Percentiles rank a stretch among this genome's conserved stretches.
Evolutionary conservation across 1,139 yeast species (phyloP).

Genomic region (Kurtzmaniella quercitrusa): DNA sequence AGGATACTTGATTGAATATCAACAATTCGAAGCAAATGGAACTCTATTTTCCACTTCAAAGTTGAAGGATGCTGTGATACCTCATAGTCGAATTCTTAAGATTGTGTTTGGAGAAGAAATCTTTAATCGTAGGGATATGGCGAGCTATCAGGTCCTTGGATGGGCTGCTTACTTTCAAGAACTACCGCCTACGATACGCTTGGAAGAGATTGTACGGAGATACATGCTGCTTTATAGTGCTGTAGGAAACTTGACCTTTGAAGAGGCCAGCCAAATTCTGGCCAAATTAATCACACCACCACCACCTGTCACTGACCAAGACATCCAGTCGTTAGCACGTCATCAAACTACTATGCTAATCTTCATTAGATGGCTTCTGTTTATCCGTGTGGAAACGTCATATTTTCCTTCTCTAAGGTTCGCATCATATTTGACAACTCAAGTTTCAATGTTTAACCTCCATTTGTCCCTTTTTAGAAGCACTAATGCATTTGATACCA

Average conservation of each 20-base stretch:
- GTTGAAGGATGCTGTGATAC: conserved; percentile 23
- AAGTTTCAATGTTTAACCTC: conserved; percentile 24
- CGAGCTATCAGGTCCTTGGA: conserved; percentile 13
- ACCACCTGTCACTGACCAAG: conserved; percentile 4
- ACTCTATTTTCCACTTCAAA: conserved; percentile 25
- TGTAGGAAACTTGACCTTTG: conserved; percentile 10
- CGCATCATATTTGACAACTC: conserved; percentile 23
- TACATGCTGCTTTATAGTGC: conserved; percentile 21
- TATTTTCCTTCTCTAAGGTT: conserved; percentile 33
- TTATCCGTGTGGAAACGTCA: conserved; percentile 25
- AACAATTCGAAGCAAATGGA: conserved; percentile 31
- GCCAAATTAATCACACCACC: neutral
- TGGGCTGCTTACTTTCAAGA: conserved; percentile 26
- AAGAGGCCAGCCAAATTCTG: conserved; percentile 9
- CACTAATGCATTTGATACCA: conserved; percentile 15
- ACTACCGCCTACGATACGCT: conserved; percentile 12
- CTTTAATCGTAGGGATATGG: conserved; percentile 11
- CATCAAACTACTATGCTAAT: conserved; percentile 19
- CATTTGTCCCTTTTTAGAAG: conserved; percentile 12
- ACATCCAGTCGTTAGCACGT: conserved; percentile 15
- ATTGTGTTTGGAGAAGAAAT: conserved; percentile 15
- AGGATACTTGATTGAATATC: conserved; percentile 24
- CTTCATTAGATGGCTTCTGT: conserved; percentile 28
- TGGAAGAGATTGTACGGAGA: conserved; percentile 15
- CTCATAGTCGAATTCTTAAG: conserved; percentile 17